Conservation (phyloP, 306 rosid genomes). For the Lathyrus oleraceus region DNA sequence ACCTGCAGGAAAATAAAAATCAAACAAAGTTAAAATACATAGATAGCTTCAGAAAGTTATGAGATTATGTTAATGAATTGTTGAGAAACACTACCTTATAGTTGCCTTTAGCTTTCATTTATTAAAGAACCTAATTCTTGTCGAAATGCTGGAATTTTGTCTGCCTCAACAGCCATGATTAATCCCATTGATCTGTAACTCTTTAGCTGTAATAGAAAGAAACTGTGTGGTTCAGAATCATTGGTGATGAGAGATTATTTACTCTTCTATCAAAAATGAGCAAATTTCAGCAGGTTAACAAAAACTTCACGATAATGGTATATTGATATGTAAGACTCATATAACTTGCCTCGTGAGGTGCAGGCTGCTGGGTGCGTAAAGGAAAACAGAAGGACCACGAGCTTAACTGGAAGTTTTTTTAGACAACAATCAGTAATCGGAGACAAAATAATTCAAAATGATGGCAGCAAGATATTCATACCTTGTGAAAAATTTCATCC, state of each 20-base stretch:
- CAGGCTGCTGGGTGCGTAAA: slow-evolving; percentile 50
- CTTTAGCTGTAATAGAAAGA: slow-evolving; percentile 50
- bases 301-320: neutral
- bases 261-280: too few relatives aligned
- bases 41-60: slow-evolving; percentile 10
- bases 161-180: slow-evolving; percentile 65
- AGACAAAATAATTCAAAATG: neutral
- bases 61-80: neutral
- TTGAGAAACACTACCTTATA: slow-evolving; percentile 29
- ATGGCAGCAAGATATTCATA: slow-evolving; percentile 32
- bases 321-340: slow-evolving; percentile 27
- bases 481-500: slow-evolving; percentile 87
- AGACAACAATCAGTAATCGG: slow-evolving; percentile 35
- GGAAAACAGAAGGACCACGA: slow-evolving; percentile 73
- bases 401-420: slow-evolving; percentile 61
- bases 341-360: slow-evolving; percentile 64
- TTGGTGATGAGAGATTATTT: neutral
- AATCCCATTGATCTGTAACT: slow-evolving; percentile 59
- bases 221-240: slow-evolving; percentile 32
- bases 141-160: slow-evolving; percentile 56
- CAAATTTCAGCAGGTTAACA: slow-evolving; percentile 14
- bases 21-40: neutral
- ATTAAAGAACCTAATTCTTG: slow-evolving; percentile 56
- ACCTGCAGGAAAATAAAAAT: neutral
- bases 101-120: slow-evolving; percentile 39